These are phyloP conservation scores for Cystobasidium ongulense DNA, from an alignment of 768 basidiomycete species.

Conservation along the genomic window DNA sequence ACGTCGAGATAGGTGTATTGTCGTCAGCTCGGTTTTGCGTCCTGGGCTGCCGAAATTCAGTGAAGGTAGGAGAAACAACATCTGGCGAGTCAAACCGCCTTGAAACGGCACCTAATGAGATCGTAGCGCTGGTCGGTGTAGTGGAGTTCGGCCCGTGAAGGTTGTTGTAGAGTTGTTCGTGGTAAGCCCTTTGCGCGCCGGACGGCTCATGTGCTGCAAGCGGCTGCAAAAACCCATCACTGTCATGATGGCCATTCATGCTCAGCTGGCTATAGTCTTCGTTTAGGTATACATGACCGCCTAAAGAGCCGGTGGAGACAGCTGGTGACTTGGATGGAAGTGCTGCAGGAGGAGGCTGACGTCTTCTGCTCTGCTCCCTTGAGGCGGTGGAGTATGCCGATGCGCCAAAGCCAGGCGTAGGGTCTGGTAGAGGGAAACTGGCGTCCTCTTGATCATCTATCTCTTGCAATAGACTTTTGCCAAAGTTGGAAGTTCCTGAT, in stretches of 20 bases:
- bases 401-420: conserved; percentile 14
- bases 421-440: background rate
- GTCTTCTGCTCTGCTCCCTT: background rate
- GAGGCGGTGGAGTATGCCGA: background rate
- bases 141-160: background rate
- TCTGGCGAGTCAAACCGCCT: background rate
- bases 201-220: background rate
- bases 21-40: conserved; percentile 58
- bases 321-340: background rate
- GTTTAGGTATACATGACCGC: background rate
- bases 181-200: background rate
- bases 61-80: conserved; percentile 4
- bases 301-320: background rate
- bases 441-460: conserved; percentile 14
- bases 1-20: conserved; percentile 95
- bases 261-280: background rate
- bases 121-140: background rate
- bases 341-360: conserved; percentile 17
- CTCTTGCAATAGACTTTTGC: conserved; percentile 7
- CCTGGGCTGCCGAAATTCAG: background rate
- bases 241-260: background rate
- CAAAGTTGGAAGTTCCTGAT: conserved; percentile 11
- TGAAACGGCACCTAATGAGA: background rate
- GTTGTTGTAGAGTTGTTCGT: background rate
- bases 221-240: background rate